phyloP scores from a whole-genome alignment of 352 stramenopile species.

The Pythium dissimile region DNA sequence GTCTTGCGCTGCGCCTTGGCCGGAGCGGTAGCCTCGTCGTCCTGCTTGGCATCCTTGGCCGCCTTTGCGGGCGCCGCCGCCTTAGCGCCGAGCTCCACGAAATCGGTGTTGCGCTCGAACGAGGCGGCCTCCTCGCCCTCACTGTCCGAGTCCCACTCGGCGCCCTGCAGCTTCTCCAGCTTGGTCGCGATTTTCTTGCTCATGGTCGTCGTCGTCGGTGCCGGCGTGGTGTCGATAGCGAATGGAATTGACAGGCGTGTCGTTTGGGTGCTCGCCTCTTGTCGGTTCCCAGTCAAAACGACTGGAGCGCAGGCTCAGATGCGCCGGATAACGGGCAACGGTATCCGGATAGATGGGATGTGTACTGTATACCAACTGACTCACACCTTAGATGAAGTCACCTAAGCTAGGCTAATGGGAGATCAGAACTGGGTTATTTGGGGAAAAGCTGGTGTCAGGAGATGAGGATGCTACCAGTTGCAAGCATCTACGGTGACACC shows the following conservation, averaged over 20 bases:
- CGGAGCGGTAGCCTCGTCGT: slow-evolving; percentile 32
- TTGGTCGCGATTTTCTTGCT: slow-evolving; percentile 77
- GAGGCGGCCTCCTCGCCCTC: slow-evolving; percentile 44
- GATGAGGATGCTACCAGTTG: background rate
- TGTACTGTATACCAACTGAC: slow-evolving; percentile 13
- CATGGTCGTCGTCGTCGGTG: slow-evolving; percentile 36
- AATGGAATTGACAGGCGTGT: slow-evolving; percentile 11
- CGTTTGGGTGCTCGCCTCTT: slow-evolving; percentile 7
- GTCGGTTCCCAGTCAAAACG: slow-evolving; percentile 15
- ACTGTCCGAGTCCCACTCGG: slow-evolving; percentile 86
- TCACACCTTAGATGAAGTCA: background rate
- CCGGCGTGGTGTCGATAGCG: too few relatives aligned
- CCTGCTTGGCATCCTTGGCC: slow-evolving; percentile 8
- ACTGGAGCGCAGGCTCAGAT: slow-evolving; percentile 27
- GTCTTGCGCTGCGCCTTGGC: slow-evolving; percentile 18
- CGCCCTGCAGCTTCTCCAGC: slow-evolving; percentile 76
- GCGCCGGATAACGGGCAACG: background rate
- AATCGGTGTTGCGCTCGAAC: slow-evolving; percentile 50
- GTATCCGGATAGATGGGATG: slow-evolving; percentile 14
- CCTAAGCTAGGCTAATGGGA: background rate
- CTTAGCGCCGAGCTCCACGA: slow-evolving; percentile 55
- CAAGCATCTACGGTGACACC: background rate
- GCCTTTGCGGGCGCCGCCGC: slow-evolving; percentile 22
- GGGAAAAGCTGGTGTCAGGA: slow-evolving; percentile 8
- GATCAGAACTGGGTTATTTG: slow-evolving; percentile 22